Evolutionary conservation across 352 stramenopile species (phyloP), one percentile per base, ranked within the genome.

Genomic region (Phytopythium ostracodes): DNA sequence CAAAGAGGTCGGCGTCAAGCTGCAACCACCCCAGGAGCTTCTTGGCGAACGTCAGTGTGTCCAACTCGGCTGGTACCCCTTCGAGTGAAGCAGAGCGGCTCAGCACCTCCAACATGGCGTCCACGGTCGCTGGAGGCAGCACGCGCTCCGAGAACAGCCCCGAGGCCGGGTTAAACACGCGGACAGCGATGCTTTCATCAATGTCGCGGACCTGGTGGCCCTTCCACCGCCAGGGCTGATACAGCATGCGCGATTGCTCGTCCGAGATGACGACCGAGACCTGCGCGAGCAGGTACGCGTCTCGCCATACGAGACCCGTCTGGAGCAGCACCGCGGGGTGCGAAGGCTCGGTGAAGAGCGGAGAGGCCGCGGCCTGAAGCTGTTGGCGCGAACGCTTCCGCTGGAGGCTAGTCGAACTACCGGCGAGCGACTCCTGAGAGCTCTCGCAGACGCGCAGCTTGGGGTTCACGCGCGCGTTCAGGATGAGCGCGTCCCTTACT

Each of bases 1-100:
- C 77, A 63, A 78, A 84, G 31, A 83, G 62, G 27, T 88, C 72
- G 17, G 87, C 70, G n/a, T 88, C 79, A 36, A 90, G 62, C 46
- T 80, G 66, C 51, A 90, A 59, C 2, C 68, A 66, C 11, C 60
- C 17, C 27, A 90, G 53, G 15, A 88, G 42, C 1, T 67, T 40
- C 36, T 74, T 74, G 22, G 67, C 55, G 43, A 88, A 88, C 35
- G 40, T 51, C 14, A 81, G 31, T 14, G 53, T 61, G 14, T 71
- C 52, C 50, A 55, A 14, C 36, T 49, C 50, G 40, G 12, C 17
- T 33, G 53, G 50, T 54, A 68, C 12, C n/a, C 15, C 17, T 46
- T 62, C 6, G 66, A 10, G 38, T 8, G 17, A 25, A 18, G 27
- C 22, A 49, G 61, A 14, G 14, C 33, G 17, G 59, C 56, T 33